These are phyloP conservation scores for Gloeophyllum trabeum DNA, from an alignment of 768 basidiomycete genomes.

Conservation along the genomic window DNA sequence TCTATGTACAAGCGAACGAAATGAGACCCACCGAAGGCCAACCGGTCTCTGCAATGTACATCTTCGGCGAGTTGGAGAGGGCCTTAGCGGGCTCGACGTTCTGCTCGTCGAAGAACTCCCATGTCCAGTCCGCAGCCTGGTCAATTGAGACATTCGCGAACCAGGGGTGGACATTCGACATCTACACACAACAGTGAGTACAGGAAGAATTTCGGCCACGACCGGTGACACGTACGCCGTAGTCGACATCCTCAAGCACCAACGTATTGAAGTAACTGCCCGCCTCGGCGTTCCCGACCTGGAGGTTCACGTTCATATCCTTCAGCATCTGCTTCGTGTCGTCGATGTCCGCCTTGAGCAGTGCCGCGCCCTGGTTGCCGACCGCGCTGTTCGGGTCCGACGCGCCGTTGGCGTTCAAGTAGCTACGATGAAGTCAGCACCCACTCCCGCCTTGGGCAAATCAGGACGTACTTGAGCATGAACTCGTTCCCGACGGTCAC, in stretches of 20 bases:
- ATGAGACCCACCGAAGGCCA: conserved; percentile 55
- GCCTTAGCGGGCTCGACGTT: conserved; percentile 45
- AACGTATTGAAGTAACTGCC: conserved; percentile 73
- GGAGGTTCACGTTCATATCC: conserved; percentile 45
- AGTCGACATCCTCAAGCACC: conserved; percentile 55
- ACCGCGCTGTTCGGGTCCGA: conserved; percentile 43
- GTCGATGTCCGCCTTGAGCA: conserved; percentile 54
- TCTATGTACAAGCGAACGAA: background rate
- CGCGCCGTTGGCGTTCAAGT: conserved; percentile 37
- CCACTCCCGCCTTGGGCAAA: background rate
- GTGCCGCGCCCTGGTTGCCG: conserved; percentile 51
- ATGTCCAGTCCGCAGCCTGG: conserved; percentile 72
- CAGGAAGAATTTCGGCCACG: background rate
- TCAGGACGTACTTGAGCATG: conserved; percentile 53
- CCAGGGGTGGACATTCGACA: conserved; percentile 92
- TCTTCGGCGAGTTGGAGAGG: conserved; percentile 60
- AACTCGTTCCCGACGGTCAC: conserved; percentile 91
- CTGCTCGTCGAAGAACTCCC: conserved; percentile 59
- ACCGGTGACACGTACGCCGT: conserved; percentile 38
- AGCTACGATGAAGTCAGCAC: conserved; percentile 26
- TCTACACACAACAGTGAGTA: conserved; percentile 23
- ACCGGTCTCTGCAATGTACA: conserved; percentile 94
- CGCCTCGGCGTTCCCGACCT: conserved; percentile 77
- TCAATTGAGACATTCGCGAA: conserved; percentile 72
- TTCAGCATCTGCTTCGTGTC: conserved; percentile 50